Evolutionary conservation across 2,329 filamentous ascomycete species (phyloP).

Genomic region (Exophiala viscosa): DNA sequence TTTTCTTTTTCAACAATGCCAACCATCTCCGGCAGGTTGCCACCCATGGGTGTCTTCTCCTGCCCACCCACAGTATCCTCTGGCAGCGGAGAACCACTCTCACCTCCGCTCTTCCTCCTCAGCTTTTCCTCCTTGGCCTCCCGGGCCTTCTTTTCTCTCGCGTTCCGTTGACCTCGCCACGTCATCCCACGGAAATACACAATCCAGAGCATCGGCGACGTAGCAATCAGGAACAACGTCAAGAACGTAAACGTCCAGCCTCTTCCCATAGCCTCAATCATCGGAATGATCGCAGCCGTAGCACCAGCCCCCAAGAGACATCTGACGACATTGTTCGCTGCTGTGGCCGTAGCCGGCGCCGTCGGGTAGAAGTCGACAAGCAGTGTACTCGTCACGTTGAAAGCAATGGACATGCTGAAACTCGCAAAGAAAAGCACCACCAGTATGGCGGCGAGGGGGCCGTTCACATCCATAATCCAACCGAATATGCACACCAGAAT

Average conservation of each 20-base stretch:
- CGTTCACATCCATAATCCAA: constrained; percentile 36
- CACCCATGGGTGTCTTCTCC: constrained; percentile 12
- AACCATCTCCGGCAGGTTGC: constrained; percentile 7
- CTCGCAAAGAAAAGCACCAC: constrained; percentile 37
- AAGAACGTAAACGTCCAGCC: constrained; percentile 45
- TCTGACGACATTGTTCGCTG: constrained; percentile 51
- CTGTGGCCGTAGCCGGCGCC: constrained; percentile 50
- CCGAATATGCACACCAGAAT: constrained; percentile 35
- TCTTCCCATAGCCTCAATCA: constrained; percentile 47
- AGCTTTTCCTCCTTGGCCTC: constrained; percentile 22
- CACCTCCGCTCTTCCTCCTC: constrained; percentile 1
- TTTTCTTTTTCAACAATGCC: constrained; percentile 6
- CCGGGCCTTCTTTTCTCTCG: constrained; percentile 12
- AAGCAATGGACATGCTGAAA: constrained; percentile 39
- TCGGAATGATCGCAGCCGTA: constrained; percentile 49
- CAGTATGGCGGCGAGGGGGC: constrained; percentile 33
- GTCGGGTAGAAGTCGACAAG: constrained; percentile 51
- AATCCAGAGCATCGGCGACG: constrained; percentile 33
- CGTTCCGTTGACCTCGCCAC: constrained; percentile 29
- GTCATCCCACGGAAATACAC: constrained; percentile 31
- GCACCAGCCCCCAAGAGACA: constrained; percentile 53
- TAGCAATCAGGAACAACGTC: constrained; percentile 35
- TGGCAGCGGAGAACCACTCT: background rate
- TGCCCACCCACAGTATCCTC: background rate
- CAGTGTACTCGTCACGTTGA: constrained; percentile 46